Base-by-base conservation (phyloP, 2,329 filamentous ascomycete genomes). In the Diaporthe ilicicola region DNA sequence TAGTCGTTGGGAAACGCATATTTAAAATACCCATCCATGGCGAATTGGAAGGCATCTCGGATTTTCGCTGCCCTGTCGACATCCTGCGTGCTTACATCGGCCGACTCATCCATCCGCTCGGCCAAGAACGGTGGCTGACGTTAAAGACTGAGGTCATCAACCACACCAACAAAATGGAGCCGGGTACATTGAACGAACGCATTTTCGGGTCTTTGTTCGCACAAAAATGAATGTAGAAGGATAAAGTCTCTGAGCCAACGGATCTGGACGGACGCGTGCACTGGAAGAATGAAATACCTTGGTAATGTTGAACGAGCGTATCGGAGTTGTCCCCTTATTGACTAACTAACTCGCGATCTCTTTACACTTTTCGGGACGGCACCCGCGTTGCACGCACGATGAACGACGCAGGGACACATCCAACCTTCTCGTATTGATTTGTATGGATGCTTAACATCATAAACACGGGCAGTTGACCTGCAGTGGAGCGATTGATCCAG, bases 1-100 rank as follows among this genome's bases (percentile, higher is more conserved):
- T 69, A 46, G 32, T 64, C 67, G 24, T 62, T 51, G 48, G 67
- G 67, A 22, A 64, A 69, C 10, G 67, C 55, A 10, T 64, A 46
- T 53, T 64, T 32, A 22, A 53, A 51, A 22, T 69, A 69, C 10
- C 67, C 67, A 15, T 69, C 19, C 67, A 56, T 61, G 19, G 55
- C 67, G 19, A 69, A 62, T 3, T 51, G 34, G 55, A 64, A 69
- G 15, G 56, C 55, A 44, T 64, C 24, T 64, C 67, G 42, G 19
- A 62, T 62, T 27, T 61, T 24, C 19, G 39, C 24, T 46, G 55
- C 55, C 39, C 5, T 22, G 8, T 61, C 56, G 5, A 62, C 24
- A 48, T 48, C 56, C 2, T 62, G 27, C 3, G 27, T 34, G 42
- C 19, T 29, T 22, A 19, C 22, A 3, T 22, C 17, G 12, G 34